These are phyloP conservation scores for Saksenaea vasiformis DNA, from an alignment of 371 early-diverging fungal genomes.

Conservation along the genomic window DNA sequence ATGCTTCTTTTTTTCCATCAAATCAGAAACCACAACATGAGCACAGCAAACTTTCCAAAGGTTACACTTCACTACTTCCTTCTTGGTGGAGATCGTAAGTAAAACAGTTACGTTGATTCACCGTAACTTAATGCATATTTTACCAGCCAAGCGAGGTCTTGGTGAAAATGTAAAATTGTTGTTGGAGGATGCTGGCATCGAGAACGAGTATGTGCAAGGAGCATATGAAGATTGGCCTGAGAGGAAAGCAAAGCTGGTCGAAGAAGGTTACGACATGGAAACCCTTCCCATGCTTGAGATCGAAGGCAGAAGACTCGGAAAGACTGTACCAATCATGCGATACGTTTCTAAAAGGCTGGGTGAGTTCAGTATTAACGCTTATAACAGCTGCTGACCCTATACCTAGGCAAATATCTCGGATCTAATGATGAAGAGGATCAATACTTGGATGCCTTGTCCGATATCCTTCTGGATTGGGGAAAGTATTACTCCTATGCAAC, in stretches of 20 bases:
- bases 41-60: background rate
- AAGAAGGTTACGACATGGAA: slow-evolving; percentile 7
- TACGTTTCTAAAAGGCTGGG: slow-evolving; percentile 24
- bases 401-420: slow-evolving; percentile 24
- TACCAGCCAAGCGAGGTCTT: slow-evolving; percentile 13
- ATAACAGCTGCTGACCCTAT: background rate
- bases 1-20: background rate
- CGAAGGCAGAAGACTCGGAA: slow-evolving; percentile 24
- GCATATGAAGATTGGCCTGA: slow-evolving; percentile 15
- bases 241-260: slow-evolving; percentile 12
- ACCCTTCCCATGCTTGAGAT: slow-evolving; percentile 27
- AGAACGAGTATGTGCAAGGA: slow-evolving; percentile 21
- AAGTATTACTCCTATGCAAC: background rate
- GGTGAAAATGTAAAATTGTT: slow-evolving; percentile 28
- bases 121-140: background rate
- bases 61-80: background rate
- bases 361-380: background rate
- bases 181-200: slow-evolving; percentile 28
- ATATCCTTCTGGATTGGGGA: background rate
- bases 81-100: background rate
- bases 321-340: slow-evolving; percentile 23
- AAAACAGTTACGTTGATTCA: background rate
- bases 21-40: background rate
- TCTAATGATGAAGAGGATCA: slow-evolving; percentile 26
- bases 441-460: slow-evolving; percentile 16